These are phyloP conservation scores for Polygonum maritimum DNA, from an alignment of 148 eudicot species.

Conservation along the genomic window DNA sequence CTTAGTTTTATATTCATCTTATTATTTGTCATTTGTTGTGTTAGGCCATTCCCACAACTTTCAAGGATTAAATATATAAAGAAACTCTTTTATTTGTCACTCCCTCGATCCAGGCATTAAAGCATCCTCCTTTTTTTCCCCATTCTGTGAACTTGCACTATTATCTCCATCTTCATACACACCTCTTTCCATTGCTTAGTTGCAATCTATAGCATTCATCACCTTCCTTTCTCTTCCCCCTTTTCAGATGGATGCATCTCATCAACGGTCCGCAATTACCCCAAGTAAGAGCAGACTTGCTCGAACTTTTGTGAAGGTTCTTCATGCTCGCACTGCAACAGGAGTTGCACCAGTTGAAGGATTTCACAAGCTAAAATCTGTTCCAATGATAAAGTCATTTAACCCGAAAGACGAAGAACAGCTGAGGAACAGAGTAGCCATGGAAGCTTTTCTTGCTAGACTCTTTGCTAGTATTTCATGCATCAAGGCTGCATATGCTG, in stretches of 20 bases:
- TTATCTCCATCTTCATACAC: slow-evolving; percentile 17
- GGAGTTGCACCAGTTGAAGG: slow-evolving; percentile 48
- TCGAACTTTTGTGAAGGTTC: slow-evolving; percentile 64
- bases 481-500: slow-evolving; percentile 76
- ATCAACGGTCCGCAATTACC: slow-evolving; percentile 29
- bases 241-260: slow-evolving; percentile 60
- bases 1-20: neutral
- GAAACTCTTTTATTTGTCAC: neutral
- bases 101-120: slow-evolving; percentile 43
- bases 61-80: neutral
- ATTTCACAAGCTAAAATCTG: slow-evolving; percentile 27
- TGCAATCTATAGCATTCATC: slow-evolving; percentile 12
- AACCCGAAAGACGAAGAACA: slow-evolving; percentile 36
- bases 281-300: slow-evolving; percentile 65
- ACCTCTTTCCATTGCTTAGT: slow-evolving; percentile 2
- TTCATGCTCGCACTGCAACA: slow-evolving; percentile 42
- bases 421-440: slow-evolving; percentile 17
- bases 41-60: neutral
- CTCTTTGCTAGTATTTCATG: slow-evolving; percentile 68
- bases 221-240: neutral
- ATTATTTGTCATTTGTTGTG: slow-evolving; percentile 4
- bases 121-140: slow-evolving; percentile 34
- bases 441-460: slow-evolving; percentile 69
- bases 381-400: slow-evolving; percentile 18
- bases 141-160: slow-evolving; percentile 22